Conservation (phyloP, 108 stramenopile genomes). For the Epipyxis sp. region DNA sequence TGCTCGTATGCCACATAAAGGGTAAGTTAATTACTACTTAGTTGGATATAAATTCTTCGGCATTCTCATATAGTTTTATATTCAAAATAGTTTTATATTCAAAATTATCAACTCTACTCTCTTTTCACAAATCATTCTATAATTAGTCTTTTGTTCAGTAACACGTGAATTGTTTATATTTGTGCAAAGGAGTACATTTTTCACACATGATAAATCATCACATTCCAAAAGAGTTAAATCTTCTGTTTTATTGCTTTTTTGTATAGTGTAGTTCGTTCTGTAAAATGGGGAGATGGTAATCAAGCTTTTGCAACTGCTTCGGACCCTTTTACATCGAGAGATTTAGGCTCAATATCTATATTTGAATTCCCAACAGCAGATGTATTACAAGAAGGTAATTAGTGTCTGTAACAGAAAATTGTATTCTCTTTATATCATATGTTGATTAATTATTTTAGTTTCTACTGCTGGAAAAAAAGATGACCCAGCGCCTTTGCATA, state of each 20-base stretch:
- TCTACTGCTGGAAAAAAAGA: not conserved
- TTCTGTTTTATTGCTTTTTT: not conserved
- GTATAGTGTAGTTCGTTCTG: conserved; percentile 26
- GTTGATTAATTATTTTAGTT: not conserved
- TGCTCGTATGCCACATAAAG: conserved; percentile 1
- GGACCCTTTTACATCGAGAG: conserved; percentile 85
- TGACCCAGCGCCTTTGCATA: conserved; percentile 27
- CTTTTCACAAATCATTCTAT: too few species aligned
- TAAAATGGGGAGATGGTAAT: conserved; percentile 83
- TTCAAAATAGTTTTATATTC: too few species aligned
- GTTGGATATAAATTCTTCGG: too few species aligned
- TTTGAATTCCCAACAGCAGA: conserved; percentile 70
- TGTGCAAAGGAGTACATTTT: too few species aligned
- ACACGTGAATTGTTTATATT: too few species aligned
- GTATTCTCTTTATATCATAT: not conserved
- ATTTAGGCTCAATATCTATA: conserved; percentile 80
- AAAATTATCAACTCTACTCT: too few species aligned
- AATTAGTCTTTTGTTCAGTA: too few species aligned
- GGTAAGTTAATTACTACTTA: too few species aligned
- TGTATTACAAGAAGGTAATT: conserved; percentile 48
- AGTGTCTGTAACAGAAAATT: not conserved
- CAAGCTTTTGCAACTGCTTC: conserved; percentile 85
- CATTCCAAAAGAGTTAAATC: too few species aligned
- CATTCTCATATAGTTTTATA: too few species aligned
- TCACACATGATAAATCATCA: too few species aligned